phyloP scores from a whole-genome alignment of 208 protist genomes.

The Vickermania ingenoplastis region DNA sequence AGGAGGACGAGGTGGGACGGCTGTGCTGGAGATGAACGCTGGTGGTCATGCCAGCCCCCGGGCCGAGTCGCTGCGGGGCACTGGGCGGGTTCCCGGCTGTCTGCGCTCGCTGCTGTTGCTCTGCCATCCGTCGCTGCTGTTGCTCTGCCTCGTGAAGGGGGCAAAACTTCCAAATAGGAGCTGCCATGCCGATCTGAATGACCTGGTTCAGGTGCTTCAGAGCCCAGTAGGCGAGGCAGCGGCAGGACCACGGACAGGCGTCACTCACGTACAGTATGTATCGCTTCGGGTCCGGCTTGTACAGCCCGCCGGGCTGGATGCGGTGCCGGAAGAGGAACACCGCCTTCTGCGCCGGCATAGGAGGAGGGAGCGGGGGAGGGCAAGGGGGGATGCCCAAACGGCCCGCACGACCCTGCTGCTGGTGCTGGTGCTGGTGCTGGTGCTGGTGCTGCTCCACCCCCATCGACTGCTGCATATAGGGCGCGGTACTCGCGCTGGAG shows the following conservation, averaged over 20 bases:
- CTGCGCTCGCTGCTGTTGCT: neutral
- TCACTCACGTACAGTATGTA: slow-evolving; percentile 87
- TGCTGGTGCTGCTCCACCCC: too few relatives aligned
- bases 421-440: too few relatives aligned
- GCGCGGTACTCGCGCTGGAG: too few relatives aligned
- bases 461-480: too few relatives aligned
- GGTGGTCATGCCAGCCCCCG: slow-evolving; percentile 18
- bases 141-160: neutral
- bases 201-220: slow-evolving; percentile 56
- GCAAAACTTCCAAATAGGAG: slow-evolving; percentile 25
- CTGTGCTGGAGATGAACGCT: neutral
- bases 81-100: neutral
- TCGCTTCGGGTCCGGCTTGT: slow-evolving; percentile 31
- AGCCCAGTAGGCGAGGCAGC: slow-evolving; percentile 32
- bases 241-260: slow-evolving; percentile 81
- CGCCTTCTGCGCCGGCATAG: neutral
- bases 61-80: slow-evolving; percentile 22
- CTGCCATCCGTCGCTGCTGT: neutral
- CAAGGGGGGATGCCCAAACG: too few relatives aligned
- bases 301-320: slow-evolving; percentile 25
- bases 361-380: neutral
- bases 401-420: too few relatives aligned
- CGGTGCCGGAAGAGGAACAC: slow-evolving; percentile 28
- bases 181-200: slow-evolving; percentile 37
- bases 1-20: neutral